Conservation (phyloP, 768 basidiomycete genomes). For the Saitozyma podzolica region DNA sequence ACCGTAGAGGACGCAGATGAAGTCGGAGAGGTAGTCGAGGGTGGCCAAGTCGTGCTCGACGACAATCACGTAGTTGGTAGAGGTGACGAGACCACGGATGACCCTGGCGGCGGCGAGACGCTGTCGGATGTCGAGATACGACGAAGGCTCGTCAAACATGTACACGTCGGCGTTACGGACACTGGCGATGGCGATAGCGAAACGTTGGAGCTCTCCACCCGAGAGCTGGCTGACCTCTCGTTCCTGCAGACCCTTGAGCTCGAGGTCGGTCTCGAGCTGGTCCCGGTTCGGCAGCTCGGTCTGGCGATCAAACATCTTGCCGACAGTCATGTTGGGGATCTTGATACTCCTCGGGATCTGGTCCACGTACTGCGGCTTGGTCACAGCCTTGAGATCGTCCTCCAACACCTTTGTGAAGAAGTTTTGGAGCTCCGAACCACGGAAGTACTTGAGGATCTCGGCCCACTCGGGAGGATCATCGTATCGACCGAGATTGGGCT, state of each 20-base stretch:
- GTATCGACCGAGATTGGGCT: conserved; percentile 95
- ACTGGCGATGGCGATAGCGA: conserved; percentile 96
- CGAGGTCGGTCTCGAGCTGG: conserved; percentile 78
- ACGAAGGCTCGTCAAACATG: conserved; percentile 78
- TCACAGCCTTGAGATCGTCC: conserved; percentile 96
- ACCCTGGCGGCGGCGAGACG: conserved; percentile 92
- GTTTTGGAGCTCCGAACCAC: conserved; percentile 97
- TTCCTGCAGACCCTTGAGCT: conserved; percentile 79
- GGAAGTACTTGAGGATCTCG: conserved; percentile 96
- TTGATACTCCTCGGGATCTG: conserved; percentile 91
- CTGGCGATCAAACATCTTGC: conserved; percentile 89
- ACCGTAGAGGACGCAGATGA: conserved; percentile 95
- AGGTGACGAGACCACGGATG: conserved; percentile 79
- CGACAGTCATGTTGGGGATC: conserved; percentile 81
- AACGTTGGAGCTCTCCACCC: conserved; percentile 96
- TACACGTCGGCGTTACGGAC: conserved; percentile 88
- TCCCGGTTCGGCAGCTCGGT: conserved; percentile 76
- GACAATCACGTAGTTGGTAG: conserved; percentile 88
- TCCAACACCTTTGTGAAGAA: conserved; percentile 99
- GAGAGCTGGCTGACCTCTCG: conserved; percentile 83
- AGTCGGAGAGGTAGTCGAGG: conserved; percentile 96
- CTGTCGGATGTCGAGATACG: conserved; percentile 95
- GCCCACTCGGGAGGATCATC: conserved; percentile 99
- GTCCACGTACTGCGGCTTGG: conserved; percentile 99
- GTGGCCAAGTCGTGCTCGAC: conserved; percentile 99